Evolutionary conservation across 192 early-diverging fungal genomes (phyloP).

Genomic region (Linnemannia exigua): DNA sequence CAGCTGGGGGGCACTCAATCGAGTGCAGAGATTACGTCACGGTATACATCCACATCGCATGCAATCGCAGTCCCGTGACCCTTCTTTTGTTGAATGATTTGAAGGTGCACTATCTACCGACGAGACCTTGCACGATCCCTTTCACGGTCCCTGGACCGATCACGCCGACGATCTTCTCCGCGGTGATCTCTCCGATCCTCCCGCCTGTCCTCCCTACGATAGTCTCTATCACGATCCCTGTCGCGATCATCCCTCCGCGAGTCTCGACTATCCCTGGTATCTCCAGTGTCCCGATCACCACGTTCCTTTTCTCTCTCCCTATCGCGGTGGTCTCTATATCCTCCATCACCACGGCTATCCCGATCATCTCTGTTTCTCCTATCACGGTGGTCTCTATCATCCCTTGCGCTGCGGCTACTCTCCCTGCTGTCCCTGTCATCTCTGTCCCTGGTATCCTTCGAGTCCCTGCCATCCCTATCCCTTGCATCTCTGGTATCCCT

Average conservation of each 20-base stretch:
- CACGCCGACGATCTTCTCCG: neutral
- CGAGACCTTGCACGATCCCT: neutral
- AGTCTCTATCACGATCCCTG: slow-evolving; percentile 3
- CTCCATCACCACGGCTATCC: slow-evolving; percentile 6
- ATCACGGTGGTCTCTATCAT: neutral
- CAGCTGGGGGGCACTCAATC: neutral
- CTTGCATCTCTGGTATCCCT: neutral
- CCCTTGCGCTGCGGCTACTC: slow-evolving; percentile 3
- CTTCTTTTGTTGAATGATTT: no score
- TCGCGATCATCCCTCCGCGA: slow-evolving; percentile 13
- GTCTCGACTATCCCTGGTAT: slow-evolving; percentile 3
- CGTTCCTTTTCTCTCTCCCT: slow-evolving; percentile 4
- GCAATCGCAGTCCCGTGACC: neutral
- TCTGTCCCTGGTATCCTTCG: slow-evolving; percentile 25
- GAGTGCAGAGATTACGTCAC: neutral
- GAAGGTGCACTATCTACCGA: no score
- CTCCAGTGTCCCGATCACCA: slow-evolving; percentile 1
- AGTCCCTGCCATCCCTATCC: neutral
- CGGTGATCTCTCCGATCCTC: neutral
- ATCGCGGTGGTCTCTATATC: neutral
- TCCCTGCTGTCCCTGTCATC: slow-evolving; percentile 8
- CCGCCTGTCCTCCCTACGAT: neutral
- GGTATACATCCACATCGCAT: neutral
- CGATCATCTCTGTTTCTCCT: slow-evolving; percentile 11
- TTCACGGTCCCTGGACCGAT: neutral